These are phyloP conservation scores for Citrus maxima DNA, from an alignment of 345 rosid species.

Conservation along the genomic window DNA sequence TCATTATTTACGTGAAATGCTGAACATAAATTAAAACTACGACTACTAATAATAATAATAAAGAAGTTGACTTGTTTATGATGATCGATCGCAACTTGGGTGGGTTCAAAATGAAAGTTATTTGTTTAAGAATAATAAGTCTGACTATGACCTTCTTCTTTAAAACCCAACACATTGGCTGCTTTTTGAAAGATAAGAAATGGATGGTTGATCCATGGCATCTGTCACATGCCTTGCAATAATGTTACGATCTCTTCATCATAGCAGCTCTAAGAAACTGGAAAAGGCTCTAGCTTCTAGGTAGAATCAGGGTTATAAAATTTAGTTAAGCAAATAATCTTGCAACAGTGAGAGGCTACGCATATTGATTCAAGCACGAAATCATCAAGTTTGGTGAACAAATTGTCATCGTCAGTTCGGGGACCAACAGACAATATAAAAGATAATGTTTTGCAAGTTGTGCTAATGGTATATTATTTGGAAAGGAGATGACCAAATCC, in stretches of 20 bases:
- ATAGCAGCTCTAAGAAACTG: background rate
- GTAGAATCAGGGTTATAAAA: background rate
- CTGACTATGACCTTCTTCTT: background rate
- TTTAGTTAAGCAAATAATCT: background rate
- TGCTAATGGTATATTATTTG: background rate
- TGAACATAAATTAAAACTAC: background rate
- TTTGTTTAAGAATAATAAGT: background rate
- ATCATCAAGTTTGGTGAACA: slow-evolving; percentile 1
- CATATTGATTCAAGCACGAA: background rate
- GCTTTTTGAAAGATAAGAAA: background rate
- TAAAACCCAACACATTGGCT: background rate
- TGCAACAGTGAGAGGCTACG: background rate
- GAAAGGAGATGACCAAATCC: background rate
- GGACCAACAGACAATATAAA: slow-evolving; percentile 8
- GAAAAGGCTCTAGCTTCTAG: background rate
- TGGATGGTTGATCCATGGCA: background rate
- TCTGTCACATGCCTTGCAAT: background rate
- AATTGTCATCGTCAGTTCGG: slow-evolving; percentile 1
- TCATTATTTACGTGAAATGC: no score
- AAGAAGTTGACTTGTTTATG: background rate
- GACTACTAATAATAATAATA: background rate
- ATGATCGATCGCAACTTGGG: background rate
- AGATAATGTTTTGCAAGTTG: slow-evolving; percentile 10
- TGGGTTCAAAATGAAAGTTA: background rate
- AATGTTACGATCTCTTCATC: background rate